phyloP scores from a whole-genome alignment of 116 monocot species.

The Posidonia oceanica region DNA sequence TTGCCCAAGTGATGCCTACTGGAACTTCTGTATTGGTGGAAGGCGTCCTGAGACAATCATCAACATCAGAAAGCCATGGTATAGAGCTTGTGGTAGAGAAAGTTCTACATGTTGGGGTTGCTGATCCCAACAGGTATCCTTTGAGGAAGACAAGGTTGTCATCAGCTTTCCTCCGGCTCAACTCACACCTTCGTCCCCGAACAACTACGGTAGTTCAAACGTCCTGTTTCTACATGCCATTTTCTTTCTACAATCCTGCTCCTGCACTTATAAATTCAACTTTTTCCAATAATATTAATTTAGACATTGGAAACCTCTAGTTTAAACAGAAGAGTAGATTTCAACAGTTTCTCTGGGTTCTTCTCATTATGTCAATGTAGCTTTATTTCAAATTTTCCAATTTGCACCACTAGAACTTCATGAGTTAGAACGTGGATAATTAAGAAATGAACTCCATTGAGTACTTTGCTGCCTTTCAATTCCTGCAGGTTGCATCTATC shows the following conservation, averaged over 20 bases:
- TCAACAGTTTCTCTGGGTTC: too few relatives aligned
- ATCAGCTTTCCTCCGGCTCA: constrained; percentile 30
- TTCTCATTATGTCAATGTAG: too few relatives aligned
- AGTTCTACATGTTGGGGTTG: constrained; percentile 56
- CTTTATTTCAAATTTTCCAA: too few relatives aligned
- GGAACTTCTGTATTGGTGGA: constrained; percentile 64
- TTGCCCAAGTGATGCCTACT: constrained; percentile 26
- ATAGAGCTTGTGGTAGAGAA: constrained; percentile 65
- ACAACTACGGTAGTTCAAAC: constrained; percentile 31
- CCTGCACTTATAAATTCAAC: background rate
- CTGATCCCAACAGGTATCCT: constrained; percentile 45
- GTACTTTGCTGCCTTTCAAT: background rate
- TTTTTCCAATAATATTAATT: background rate
- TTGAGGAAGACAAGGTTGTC: constrained; percentile 27
- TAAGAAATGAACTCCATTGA: background rate
- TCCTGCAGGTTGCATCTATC: constrained; percentile 49
- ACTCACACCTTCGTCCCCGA: constrained; percentile 54
- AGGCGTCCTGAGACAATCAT: constrained; percentile 35
- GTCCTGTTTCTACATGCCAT: background rate
- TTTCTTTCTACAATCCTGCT: background rate
- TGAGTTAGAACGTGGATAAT: background rate
- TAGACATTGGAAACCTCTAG: too few relatives aligned
- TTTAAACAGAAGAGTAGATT: too few relatives aligned
- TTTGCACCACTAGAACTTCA: too few relatives aligned
- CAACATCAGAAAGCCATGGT: constrained; percentile 13